phyloP scores from a whole-genome alignment of 139 green algal species.

The Eudorina sp. region DNA sequence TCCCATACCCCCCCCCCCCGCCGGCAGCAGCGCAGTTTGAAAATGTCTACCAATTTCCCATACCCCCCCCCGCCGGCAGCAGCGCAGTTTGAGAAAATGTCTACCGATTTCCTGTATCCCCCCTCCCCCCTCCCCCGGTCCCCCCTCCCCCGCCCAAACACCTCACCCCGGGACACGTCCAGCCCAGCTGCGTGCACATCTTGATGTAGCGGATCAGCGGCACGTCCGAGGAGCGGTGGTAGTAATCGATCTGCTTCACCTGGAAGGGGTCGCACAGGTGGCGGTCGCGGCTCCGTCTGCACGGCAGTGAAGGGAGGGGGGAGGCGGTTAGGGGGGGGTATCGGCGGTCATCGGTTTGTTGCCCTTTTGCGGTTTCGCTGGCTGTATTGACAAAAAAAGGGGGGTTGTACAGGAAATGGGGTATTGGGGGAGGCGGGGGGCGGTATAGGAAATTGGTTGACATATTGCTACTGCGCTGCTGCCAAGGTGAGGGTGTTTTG shows the following conservation, averaged over 20 bases:
- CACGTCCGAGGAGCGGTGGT: conserved; percentile 57
- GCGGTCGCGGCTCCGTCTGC: conserved; percentile 56
- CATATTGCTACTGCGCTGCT: too few species aligned
- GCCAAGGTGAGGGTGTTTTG: not conserved
- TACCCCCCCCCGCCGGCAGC: too few species aligned
- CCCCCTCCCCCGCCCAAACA: too few species aligned
- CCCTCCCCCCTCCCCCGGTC: too few species aligned
- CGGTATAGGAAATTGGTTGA: too few species aligned
- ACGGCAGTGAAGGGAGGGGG: conserved; percentile 72
- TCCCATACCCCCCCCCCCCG: too few species aligned
- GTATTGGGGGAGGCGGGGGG: not conserved
- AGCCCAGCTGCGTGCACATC: conserved; percentile 22
- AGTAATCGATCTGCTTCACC: conserved; percentile 81
- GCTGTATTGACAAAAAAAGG: not conserved
- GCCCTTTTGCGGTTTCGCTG: too few species aligned
- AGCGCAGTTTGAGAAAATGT: too few species aligned
- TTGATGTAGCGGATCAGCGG: conserved; percentile 42
- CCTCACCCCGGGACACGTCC: conserved; percentile 21
- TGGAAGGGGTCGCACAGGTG: conserved; percentile 77
- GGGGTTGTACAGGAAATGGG: not conserved
- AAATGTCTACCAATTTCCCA: too few species aligned
- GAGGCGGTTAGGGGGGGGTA: not conserved
- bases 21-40: too few species aligned
- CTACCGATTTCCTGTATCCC: too few species aligned
- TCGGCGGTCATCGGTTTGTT: too few species aligned